Base-by-base conservation (phyloP, 2,329 filamentous ascomycete genomes). In the Cladosporium sp. region DNA sequence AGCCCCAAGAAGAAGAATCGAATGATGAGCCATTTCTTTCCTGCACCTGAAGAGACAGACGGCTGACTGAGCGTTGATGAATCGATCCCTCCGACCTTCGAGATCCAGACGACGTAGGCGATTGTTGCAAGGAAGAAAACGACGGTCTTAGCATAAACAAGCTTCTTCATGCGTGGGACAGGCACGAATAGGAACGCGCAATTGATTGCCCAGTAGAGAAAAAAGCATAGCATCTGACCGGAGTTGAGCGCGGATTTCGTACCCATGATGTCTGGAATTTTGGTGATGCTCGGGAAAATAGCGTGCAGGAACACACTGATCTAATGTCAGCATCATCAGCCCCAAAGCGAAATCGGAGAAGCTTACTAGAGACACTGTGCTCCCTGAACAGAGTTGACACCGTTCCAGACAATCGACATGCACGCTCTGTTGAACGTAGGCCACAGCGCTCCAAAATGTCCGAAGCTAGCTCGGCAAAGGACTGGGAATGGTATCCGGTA, bases 401-500 rank as follows among this genome's bases (percentile, higher is more conserved):
- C 52, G 28, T 55, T 55, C 52, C 52, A 55, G 11, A 55, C 52
- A 14, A 55, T 55, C 8, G 52, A 55, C 52, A 55, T 55, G n/a
- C 52, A 55, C 4, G 52, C 52, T 24, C 52, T 55, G 30, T 55
- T 55, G 52, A 55, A 55, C 12, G 52, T 55, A 34, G 52, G 52
- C 52, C 52, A 55, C 28, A 55, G 52, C 1, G 52, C 52, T 12
- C 52, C 52, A 55, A 55, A 55, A 55, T 55, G 52, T 14, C 52
- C 93, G 73, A 96, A 97, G 0, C 89, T 92, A 0, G 91, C 84
- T 65, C 93, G 84, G 70, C 85, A 86, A 36, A 90, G 88, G 41
- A 97, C 91, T 0, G 93, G 92, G 76, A 97, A 97, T 1, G 91
- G 90, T 70, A 97, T 92, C 76, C 97, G 92, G 77, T 97, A 97